Conservation (phyloP, 1,284 basidiomycete species). For the Limonomyces culmigenus region DNA sequence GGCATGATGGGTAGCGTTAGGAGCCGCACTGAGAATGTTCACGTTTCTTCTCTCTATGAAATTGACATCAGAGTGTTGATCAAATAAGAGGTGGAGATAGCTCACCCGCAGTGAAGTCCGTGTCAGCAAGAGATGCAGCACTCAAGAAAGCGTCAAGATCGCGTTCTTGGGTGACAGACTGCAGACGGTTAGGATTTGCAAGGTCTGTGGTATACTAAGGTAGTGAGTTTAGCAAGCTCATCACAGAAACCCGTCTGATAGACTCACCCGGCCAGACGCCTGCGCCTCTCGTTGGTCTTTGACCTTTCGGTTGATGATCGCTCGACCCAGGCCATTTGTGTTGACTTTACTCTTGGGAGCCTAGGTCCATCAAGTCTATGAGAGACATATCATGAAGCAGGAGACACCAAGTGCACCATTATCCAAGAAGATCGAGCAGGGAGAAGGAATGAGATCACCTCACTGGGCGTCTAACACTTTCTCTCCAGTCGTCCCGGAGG, state of each 20-base stretch:
- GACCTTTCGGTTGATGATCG: slow-evolving; percentile 77
- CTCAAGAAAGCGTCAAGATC: slow-evolving; percentile 95
- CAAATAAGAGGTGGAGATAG: slow-evolving; percentile 2
- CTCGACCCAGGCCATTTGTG: slow-evolving; percentile 71
- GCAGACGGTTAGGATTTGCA: slow-evolving; percentile 53
- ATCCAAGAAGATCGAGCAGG: no score
- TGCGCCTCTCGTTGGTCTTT: slow-evolving; percentile 65
- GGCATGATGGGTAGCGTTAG: slow-evolving; percentile 58
- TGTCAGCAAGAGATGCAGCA: slow-evolving; percentile 87
- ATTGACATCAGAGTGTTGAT: background rate
- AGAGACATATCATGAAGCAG: no score
- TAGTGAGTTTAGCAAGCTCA: no score
- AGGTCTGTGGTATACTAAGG: slow-evolving; percentile 69
- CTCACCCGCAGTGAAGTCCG: slow-evolving; percentile 92
- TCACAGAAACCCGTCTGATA: slow-evolving; percentile 1
- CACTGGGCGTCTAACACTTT: no score
- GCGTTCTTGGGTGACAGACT: slow-evolving; percentile 90
- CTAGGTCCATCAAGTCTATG: no score
- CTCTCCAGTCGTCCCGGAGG: no score
- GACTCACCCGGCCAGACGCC: slow-evolving; percentile 59
- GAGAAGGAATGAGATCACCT: no score
- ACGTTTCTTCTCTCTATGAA: slow-evolving; percentile 74
- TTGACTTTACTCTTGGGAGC: slow-evolving; percentile 41
- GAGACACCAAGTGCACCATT: no score
- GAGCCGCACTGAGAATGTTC: slow-evolving; percentile 67